Percentiles rank a stretch among this genome's conserved stretches.
phyloP scores from a whole-genome alignment of 2,329 filamentous ascomycete species.

The Aureobasidium mangrovei region DNA sequence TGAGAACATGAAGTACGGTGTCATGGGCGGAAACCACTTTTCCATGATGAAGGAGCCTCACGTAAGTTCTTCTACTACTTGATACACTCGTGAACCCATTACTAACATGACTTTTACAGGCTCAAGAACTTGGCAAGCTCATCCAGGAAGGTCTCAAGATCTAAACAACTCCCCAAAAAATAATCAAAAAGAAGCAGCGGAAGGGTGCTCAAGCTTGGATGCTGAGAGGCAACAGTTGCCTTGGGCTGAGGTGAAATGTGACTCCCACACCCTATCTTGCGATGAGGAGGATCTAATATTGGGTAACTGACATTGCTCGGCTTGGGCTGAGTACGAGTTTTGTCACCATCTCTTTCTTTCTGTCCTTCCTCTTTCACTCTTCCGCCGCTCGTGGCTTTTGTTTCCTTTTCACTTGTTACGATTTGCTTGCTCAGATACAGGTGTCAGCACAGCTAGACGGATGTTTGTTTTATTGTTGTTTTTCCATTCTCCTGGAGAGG shows the following conservation, averaged over 20 bases:
- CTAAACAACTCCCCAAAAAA: conserved; percentile 4
- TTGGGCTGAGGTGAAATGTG: conserved; percentile 23
- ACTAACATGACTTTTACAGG: neutral
- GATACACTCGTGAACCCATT: neutral
- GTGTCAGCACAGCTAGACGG: conserved; percentile 11
- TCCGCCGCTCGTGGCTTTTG: neutral
- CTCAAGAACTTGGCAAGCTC: conserved; percentile 31
- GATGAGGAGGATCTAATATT: conserved; percentile 2
- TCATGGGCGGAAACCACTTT: conserved; percentile 67
- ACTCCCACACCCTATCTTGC: neutral
- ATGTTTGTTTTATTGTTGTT: conserved; percentile 1
- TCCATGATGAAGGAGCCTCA: conserved; percentile 62
- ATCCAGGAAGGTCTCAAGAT: conserved; percentile 33
- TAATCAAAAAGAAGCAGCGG: conserved; percentile 4
- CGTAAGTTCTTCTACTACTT: conserved; percentile 12
- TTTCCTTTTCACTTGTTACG: neutral
- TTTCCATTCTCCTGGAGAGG: conserved; percentile 11
- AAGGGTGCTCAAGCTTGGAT: conserved; percentile 16
- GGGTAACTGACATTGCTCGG: neutral
- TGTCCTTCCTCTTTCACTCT: conserved; percentile 5
- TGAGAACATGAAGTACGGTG: conserved; percentile 53
- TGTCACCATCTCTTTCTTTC: neutral
- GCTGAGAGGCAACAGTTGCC: conserved; percentile 16
- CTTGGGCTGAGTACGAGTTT: conserved; percentile 15
- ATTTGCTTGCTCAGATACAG: conserved; percentile 9